Evolutionary conservation across 2,329 filamentous ascomycete genomes (phyloP).

Genomic region (Penicillium hesseltinei): DNA sequence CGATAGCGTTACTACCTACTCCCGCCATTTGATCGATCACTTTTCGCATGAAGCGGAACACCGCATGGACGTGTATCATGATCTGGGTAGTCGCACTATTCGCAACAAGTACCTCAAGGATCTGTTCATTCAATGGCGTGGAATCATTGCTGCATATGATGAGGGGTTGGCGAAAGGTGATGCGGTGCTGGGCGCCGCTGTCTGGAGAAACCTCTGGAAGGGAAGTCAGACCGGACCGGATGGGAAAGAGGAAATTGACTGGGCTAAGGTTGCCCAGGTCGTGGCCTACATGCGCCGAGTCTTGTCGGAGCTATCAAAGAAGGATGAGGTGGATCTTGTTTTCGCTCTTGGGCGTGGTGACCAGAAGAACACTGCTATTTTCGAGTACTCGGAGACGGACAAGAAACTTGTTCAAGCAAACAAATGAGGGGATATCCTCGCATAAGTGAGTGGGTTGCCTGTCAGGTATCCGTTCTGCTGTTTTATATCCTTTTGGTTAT

Average conservation of each 20-base stretch:
- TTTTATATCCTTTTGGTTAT: slow-evolving; percentile 5
- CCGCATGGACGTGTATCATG: slow-evolving; percentile 60
- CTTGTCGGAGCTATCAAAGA: slow-evolving; percentile 52
- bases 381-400: slow-evolving; percentile 36
- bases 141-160: slow-evolving; percentile 67
- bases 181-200: slow-evolving; percentile 58
- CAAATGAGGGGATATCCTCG: slow-evolving; percentile 13
- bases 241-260: slow-evolving; percentile 53
- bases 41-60: slow-evolving; percentile 69
- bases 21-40: slow-evolving; percentile 88
- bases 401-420: slow-evolving; percentile 40
- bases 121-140: slow-evolving; percentile 89
- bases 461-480: not conserved
- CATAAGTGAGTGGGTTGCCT: not conserved
- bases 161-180: slow-evolving; percentile 49
- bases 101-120: slow-evolving; percentile 72
- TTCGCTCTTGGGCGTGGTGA: slow-evolving; percentile 49
- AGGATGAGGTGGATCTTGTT: slow-evolving; percentile 55
- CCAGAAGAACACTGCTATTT: slow-evolving; percentile 35
- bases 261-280: slow-evolving; percentile 59
- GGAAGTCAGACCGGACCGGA: slow-evolving; percentile 51
- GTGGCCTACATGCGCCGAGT: slow-evolving; percentile 63
- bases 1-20: slow-evolving; percentile 70
- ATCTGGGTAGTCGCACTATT: slow-evolving; percentile 52
- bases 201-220: slow-evolving; percentile 94